Base-by-base conservation (phyloP, 2,329 filamentous ascomycete species). In the Eutypa lata region DNA sequence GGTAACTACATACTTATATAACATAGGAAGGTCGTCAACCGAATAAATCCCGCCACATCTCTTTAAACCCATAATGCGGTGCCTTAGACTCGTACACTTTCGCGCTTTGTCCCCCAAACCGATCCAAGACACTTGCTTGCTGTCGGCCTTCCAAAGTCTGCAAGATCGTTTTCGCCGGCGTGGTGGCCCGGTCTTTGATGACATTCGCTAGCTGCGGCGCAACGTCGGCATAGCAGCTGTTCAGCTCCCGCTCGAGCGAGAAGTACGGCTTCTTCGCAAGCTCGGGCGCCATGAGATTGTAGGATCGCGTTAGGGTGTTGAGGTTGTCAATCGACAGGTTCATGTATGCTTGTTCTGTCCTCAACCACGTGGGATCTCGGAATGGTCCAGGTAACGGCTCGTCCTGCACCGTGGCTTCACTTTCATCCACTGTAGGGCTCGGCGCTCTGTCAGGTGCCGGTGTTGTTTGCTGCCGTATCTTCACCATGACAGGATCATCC, bases 211-310 rank as follows among this genome's bases (percentile, higher is more conserved):
- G 71, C 46, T 80, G 75, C 0, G 91, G 91, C 7, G 93, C 93
- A 1, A 96, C 87, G 55, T 96, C 92, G 1, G 91, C 88, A 65
- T 86, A 97, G 68, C 92, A 97, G 2, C 82, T 78, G 28, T 79
- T 80, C 16, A 97, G 78, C 71, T 99, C 94, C 47, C 93, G 84
- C 44, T 91, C 83, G 7, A 97, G 82, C 2, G 80, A 86, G 65
- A 91, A 91, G 70, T 97, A 97, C 0, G 93, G 90, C 70, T 96
- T 96, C 72, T 94, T 95, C 2, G 93, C 92, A 2, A 96, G 79
- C 51, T 91, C 87, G 0, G 94, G 94, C 0, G 94, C 93, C 85
- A 96, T 93, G 3, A 97, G 82, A 63, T 97, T 97, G 76, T 99
- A 99, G 14, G 89, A 89, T 24, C 94, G 83, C 7, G 91, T 88